Evolutionary conservation across 371 early-diverging fungal species (phyloP).

Genomic region (Rhizomucor miehei): DNA sequence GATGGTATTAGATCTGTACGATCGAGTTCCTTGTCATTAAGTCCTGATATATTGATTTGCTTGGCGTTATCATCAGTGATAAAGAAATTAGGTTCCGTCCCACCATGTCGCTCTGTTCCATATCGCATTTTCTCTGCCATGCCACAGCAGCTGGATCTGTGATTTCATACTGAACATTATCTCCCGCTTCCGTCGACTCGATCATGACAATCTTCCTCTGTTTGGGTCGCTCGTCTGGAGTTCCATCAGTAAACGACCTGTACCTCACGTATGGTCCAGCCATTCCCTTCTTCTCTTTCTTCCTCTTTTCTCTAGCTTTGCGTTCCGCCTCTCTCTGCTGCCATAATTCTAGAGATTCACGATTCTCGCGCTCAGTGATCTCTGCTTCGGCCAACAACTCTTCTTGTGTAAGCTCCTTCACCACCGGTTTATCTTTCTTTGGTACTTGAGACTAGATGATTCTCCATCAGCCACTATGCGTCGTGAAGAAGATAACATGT

Average conservation of each 20-base stretch:
- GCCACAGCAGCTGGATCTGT: constrained; percentile 17
- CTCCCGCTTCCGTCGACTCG: constrained; percentile 6
- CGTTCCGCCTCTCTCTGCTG: constrained; percentile 56
- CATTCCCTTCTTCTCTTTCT: constrained; percentile 37
- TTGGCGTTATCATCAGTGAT: constrained; percentile 8
- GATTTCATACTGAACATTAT: constrained; percentile 17
- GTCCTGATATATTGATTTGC: constrained; percentile 10
- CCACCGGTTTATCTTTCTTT: constrained; percentile 45
- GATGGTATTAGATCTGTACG: constrained; percentile 30
- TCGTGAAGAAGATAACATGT: neutral
- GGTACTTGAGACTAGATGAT: constrained; percentile 26
- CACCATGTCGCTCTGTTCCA: constrained; percentile 25
- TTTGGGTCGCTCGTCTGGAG: constrained; percentile 37
- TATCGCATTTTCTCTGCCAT: constrained; percentile 28
- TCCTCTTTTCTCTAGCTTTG: constrained; percentile 43
- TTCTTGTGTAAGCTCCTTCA: constrained; percentile 52
- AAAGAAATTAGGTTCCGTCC: constrained; percentile 44
- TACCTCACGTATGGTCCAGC: constrained; percentile 50
- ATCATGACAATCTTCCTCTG: constrained; percentile 21
- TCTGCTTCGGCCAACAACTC: constrained; percentile 60
- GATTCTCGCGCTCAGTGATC: constrained; percentile 55
- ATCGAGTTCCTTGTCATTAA: constrained; percentile 34
- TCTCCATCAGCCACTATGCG: neutral
- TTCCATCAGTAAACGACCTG: constrained; percentile 50
- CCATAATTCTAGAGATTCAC: constrained; percentile 53